Evolutionary conservation across 257 asterid species (phyloP).

Genomic region (Forsythia viridissima): DNA sequence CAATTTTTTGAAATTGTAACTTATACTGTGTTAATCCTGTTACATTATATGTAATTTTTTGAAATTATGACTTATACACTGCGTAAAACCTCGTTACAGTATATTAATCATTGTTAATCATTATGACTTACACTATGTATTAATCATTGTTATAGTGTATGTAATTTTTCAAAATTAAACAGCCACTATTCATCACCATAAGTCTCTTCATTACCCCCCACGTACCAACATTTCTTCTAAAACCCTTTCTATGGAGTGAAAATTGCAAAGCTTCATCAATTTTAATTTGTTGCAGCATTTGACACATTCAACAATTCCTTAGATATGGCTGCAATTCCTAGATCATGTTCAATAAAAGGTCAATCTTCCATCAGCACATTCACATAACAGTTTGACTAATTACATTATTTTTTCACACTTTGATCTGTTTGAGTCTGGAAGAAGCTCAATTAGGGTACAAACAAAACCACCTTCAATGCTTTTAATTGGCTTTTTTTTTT

Average conservation of each 20-base stretch:
- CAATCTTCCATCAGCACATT: conserved; percentile 78
- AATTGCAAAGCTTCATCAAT: conserved; percentile 57
- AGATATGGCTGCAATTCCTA: conserved; percentile 70
- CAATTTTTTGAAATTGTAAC: too few species aligned
- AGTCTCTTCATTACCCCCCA: conserved; percentile 63
- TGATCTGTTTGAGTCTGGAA: conserved; percentile 62
- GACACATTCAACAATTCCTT: conserved; percentile 64
- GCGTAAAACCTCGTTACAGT: too few species aligned
- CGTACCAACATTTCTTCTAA: conserved; percentile 73
- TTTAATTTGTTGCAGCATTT: conserved; percentile 38
- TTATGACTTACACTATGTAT: too few species aligned
- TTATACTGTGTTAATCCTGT: too few species aligned
- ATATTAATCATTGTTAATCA: too few species aligned
- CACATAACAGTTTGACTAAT: conserved; percentile 63
- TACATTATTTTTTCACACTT: conserved; percentile 62
- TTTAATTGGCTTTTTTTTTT: conserved; percentile 59
- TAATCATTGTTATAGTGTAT: too few species aligned
- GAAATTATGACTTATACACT: too few species aligned
- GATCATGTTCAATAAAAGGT: conserved; percentile 62
- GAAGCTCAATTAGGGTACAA: conserved; percentile 62
- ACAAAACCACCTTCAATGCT: conserved; percentile 80
- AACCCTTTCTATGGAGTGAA: conserved; percentile 54
- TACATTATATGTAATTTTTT: too few species aligned
- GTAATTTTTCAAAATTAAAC: too few species aligned
- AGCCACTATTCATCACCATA: conserved; percentile 24